Conservation (phyloP, 2,329 filamentous ascomycete genomes). For the Dactylonectria macrodidyma region DNA sequence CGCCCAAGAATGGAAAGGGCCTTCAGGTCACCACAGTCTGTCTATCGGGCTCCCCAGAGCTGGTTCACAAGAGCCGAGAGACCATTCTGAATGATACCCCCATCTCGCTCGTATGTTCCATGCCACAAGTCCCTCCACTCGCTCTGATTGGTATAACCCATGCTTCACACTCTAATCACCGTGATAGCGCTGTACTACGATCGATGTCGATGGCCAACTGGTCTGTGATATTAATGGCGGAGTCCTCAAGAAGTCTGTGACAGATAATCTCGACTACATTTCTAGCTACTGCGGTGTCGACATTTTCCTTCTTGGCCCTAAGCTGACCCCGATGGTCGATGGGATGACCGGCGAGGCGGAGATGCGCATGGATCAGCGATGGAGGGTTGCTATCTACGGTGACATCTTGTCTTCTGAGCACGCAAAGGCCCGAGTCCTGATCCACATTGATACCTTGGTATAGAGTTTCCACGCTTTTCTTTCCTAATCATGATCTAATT, state of each 20-base stretch:
- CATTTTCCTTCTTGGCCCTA: constrained; percentile 95
- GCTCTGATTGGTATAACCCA: background rate
- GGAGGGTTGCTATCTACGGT: constrained; percentile 94
- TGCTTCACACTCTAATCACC: constrained; percentile 29
- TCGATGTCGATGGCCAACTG: constrained; percentile 93
- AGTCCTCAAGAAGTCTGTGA: constrained; percentile 81
- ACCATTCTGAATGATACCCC: constrained; percentile 93
- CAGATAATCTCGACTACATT: constrained; percentile 89
- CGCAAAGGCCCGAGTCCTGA: constrained; percentile 94
- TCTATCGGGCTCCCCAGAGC: constrained; percentile 88
- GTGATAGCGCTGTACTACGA: constrained; percentile 86
- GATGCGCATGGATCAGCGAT: constrained; percentile 89
- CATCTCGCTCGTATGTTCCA: constrained; percentile 84
- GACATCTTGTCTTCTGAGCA: constrained; percentile 97
- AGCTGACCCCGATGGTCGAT: constrained; percentile 83
- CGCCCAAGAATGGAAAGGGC: constrained; percentile 79
- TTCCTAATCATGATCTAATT: constrained; percentile 34
- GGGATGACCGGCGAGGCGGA: constrained; percentile 83
- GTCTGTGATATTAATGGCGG: constrained; percentile 81
- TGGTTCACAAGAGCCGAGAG: constrained; percentile 91
- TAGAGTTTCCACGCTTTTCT: constrained; percentile 17
- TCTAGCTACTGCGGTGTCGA: constrained; percentile 93
- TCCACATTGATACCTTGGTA: constrained; percentile 97
- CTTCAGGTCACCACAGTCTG: constrained; percentile 88
- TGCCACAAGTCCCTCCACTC: constrained; percentile 14